Evolutionary conservation across 495 filamentous ascomycete genomes (phyloP).

Genomic region (Viridothelium virens): DNA sequence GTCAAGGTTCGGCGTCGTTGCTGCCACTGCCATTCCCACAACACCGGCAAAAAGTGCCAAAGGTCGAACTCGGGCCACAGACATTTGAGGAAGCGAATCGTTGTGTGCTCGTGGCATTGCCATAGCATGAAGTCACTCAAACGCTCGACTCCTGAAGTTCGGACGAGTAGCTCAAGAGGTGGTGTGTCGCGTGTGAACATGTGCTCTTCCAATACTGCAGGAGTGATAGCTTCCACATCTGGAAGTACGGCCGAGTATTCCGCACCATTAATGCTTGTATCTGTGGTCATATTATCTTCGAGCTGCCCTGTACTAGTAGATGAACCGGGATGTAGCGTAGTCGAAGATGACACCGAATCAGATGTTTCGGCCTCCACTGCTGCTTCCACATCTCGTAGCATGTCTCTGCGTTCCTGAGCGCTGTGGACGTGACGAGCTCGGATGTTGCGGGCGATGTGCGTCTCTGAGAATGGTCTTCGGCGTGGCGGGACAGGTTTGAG

Average conservation of each 20-base stretch:
- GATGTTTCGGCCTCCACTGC: constrained; percentile 25
- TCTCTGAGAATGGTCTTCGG: constrained; percentile 71
- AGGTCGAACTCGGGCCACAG: constrained; percentile 96
- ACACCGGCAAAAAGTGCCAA: constrained; percentile 85
- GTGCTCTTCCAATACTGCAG: constrained; percentile 66
- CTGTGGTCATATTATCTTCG: background rate
- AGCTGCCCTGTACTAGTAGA: constrained; percentile 13
- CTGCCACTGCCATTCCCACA: constrained; percentile 85
- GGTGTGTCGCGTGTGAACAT: constrained; percentile 78
- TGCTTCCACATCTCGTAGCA: constrained; percentile 20
- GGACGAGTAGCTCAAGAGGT: constrained; percentile 78
- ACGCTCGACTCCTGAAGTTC: constrained; percentile 85
- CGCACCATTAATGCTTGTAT: constrained; percentile 12
- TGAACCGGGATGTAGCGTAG: constrained; percentile 44
- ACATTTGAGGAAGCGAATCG: constrained; percentile 84
- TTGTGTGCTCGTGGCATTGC: constrained; percentile 89
- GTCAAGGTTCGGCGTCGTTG: constrained; percentile 14
- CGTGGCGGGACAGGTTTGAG: constrained; percentile 49
- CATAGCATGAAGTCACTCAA: constrained; percentile 97
- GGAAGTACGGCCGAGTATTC: constrained; percentile 26
- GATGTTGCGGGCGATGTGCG: constrained; percentile 77
- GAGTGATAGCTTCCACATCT: constrained; percentile 81
- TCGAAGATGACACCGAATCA: constrained; percentile 46
- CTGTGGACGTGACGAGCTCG: constrained; percentile 39
- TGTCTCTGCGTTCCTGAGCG: background rate